Evolutionary conservation across 1,284 basidiomycete species (phyloP), one percentile per base, ranked within the genome.

Genomic region (Earliella scabrosa): DNA sequence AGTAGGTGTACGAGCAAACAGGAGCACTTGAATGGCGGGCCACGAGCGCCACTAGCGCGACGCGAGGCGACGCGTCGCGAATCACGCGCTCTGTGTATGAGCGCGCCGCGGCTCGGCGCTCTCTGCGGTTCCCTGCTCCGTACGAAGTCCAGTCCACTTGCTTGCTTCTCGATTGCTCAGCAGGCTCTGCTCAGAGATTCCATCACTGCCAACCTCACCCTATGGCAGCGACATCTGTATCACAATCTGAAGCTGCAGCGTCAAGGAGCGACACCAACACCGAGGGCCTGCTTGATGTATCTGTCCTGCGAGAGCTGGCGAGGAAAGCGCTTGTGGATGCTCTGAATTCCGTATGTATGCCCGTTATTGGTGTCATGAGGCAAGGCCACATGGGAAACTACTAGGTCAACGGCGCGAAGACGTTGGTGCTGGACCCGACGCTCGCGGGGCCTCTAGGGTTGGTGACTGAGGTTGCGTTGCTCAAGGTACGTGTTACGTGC

Each of bases 371-470:
- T 23, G 72, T 5, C 29, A 11, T 13, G 35, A 10, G 24, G 3
- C 8, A 34, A n/a, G 6, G 18, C 26, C 18, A 14, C 6, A n/a
- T 34, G 36, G 18, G 45, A 51, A 43, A 18, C 11, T 27, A 39
- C 1, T 52, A 95, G 91, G 92, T 98, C 5, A 92, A 91, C 74
- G 96, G 95, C 9, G 87, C 92, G 47, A 99, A 99, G 80, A 99
- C 97, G 1, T 86, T 99, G 36, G 92, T 98, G 29, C 82, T 99
- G 4, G 95, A 98, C 65, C 81, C 92, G 1, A 81, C 87, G 2
- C 77, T 99, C 10, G 92, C 95, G 2, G 97, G 97, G 0, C 96
- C 97, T 0, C 79, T 99, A 4, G 95, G 96, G 1, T 82, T 99
- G 16, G 86, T 99, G 24, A 95, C 92, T 2, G 96, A 99, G 67